Conservation (phyloP, 495 filamentous ascomycete genomes). For the Beverwykella pulmonaria region DNA sequence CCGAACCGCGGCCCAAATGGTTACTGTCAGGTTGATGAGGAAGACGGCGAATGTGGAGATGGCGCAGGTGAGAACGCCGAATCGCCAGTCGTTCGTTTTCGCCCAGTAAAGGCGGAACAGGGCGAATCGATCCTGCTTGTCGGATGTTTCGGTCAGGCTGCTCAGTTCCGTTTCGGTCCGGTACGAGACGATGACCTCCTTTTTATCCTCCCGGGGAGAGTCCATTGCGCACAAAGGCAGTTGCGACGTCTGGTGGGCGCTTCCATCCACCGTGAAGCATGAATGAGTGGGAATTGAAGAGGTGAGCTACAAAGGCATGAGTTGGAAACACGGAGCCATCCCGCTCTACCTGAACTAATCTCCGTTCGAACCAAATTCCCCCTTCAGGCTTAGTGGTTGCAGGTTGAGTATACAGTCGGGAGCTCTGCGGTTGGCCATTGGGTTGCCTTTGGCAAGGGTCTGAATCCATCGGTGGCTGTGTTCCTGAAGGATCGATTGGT, state of each 20-base stretch:
- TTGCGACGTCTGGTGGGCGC: not conserved
- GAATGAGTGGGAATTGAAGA: not conserved
- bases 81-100: conserved; percentile 3
- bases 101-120: not conserved
- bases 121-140: not conserved
- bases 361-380: too few species aligned
- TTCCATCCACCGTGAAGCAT: not conserved
- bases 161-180: not conserved
- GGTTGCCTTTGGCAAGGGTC: not conserved
- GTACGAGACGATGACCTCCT: not conserved
- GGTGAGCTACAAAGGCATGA: not conserved
- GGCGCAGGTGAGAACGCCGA: not conserved
- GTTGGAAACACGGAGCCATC: not conserved
- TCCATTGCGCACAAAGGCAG: not conserved
- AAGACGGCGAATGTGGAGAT: not conserved
- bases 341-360: too few species aligned
- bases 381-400: too few species aligned
- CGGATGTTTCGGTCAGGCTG: not conserved
- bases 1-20: not conserved
- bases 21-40: conserved; percentile 3
- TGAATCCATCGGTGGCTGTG: not conserved
- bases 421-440: not conserved
- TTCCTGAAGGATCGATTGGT: not conserved
- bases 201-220: not conserved
- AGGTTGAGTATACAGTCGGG: not conserved